Conservation (phyloP, 768 basidiomycete genomes). For the Suillus discolor region DNA sequence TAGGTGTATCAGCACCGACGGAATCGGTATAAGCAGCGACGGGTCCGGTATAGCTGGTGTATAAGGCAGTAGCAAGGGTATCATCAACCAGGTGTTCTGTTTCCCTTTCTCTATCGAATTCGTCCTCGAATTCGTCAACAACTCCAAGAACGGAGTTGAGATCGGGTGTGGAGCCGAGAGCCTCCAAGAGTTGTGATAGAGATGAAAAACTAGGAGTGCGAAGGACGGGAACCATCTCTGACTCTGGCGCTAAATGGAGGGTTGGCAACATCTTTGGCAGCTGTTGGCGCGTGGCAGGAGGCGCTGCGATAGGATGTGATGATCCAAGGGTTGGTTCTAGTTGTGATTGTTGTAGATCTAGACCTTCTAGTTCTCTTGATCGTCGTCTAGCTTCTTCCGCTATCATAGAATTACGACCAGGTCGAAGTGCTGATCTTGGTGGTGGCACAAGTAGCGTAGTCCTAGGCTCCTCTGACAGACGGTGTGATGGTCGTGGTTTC, state of each 20-base stretch:
- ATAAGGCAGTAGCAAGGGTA: background rate
- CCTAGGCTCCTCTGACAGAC: background rate
- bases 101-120: conserved; percentile 8
- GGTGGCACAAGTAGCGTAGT: conserved; percentile 28
- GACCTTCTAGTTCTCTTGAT: background rate
- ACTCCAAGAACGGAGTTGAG: conserved; percentile 7
- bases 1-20: background rate
- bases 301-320: conserved; percentile 13
- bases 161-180: conserved; percentile 31
- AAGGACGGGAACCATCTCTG: conserved; percentile 28
- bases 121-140: conserved; percentile 7
- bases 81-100: background rate
- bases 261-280: conserved; percentile 10
- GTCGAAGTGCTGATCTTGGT: conserved; percentile 34
- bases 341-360: background rate
- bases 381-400: background rate
- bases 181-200: conserved; percentile 32
- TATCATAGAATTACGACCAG: conserved; percentile 21
- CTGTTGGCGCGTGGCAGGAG: conserved; percentile 6
- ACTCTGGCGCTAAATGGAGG: conserved; percentile 16
- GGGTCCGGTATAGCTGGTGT: background rate
- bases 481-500: background rate
- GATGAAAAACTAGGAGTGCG: conserved; percentile 35
- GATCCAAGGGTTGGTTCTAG: conserved; percentile 15
- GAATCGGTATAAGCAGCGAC: conserved; percentile 7